Conservation (phyloP, 2,329 filamentous ascomycete species). For the Neopestalotiopsis sp. region DNA sequence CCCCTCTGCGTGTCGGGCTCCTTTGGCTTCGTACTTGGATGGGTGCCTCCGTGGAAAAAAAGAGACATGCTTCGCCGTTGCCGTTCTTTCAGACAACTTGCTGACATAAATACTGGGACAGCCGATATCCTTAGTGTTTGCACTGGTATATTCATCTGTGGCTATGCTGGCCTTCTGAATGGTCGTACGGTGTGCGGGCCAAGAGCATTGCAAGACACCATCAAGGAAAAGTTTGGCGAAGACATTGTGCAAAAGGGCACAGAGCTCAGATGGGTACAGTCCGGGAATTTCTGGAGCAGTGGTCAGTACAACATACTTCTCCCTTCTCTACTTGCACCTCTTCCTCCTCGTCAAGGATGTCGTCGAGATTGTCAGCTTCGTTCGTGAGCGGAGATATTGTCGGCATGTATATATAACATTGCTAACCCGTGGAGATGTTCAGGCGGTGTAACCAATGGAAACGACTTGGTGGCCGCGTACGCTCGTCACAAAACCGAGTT, state of each 20-base stretch:
- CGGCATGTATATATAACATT: neutral
- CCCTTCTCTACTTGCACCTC: neutral
- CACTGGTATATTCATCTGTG: constrained; percentile 55
- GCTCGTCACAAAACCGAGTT: constrained; percentile 44
- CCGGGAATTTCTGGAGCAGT: constrained; percentile 60
- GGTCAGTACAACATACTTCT: constrained; percentile 41
- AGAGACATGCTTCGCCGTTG: no score
- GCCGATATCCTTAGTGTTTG: constrained; percentile 57
- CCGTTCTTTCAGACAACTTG: neutral
- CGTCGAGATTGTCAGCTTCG: neutral
- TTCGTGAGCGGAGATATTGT: neutral
- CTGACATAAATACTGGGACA: neutral
- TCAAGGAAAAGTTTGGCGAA: constrained; percentile 43
- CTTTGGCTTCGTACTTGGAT: no score
- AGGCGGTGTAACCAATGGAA: constrained; percentile 62
- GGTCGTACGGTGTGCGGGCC: constrained; percentile 54
- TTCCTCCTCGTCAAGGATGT: neutral
- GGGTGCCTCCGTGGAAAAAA: no score
- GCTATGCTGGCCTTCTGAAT: constrained; percentile 51
- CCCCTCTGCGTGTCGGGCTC: no score
- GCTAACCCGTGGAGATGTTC: neutral
- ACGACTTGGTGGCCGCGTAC: constrained; percentile 60
- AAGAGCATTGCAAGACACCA: constrained; percentile 44
- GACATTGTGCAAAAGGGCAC: constrained; percentile 48
- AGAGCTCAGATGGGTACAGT: constrained; percentile 53